Evolutionary conservation across 2,329 filamentous ascomycete genomes (phyloP).

Genomic region (Pseudopyricularia cyperi): DNA sequence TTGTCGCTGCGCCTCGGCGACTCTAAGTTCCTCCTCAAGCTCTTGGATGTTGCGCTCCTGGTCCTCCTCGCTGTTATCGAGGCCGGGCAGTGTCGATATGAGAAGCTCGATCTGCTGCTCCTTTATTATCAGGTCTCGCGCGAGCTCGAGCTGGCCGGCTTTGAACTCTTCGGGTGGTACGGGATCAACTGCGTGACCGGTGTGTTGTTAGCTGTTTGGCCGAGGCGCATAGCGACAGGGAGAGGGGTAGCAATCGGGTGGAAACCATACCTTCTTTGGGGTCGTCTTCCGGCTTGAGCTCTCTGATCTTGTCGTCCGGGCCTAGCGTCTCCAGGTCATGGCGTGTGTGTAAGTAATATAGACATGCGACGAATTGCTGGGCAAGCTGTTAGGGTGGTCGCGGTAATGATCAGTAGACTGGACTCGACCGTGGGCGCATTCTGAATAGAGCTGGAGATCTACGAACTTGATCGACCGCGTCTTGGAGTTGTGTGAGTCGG

Average conservation of each 20-base stretch:
- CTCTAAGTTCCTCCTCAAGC: conserved; percentile 51
- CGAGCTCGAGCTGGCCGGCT: conserved; percentile 57
- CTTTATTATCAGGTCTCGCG: conserved; percentile 63
- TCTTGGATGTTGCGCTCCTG: conserved; percentile 56
- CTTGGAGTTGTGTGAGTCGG: conserved; percentile 70
- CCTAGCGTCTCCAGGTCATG: conserved; percentile 52
- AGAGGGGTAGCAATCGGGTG: background rate
- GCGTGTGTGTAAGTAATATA: conserved; percentile 54
- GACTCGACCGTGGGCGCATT: background rate
- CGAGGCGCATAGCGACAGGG: background rate
- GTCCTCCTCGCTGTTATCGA: conserved; percentile 66
- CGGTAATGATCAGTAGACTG: background rate
- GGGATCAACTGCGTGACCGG: conserved; percentile 37
- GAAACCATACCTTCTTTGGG: conserved; percentile 32
- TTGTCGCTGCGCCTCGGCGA: conserved; percentile 47
- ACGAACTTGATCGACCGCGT: conserved; percentile 66
- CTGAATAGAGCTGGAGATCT: conserved; percentile 1
- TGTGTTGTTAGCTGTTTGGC: background rate
- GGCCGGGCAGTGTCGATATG: conserved; percentile 61
- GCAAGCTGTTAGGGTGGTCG: conserved; percentile 35
- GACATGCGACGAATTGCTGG: conserved; percentile 53
- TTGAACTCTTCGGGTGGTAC: conserved; percentile 51
- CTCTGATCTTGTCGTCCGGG: conserved; percentile 44
- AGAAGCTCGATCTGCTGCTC: conserved; percentile 73
- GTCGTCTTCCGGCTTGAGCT: conserved; percentile 39